These are phyloP conservation scores for Arctium lappa DNA, from an alignment of 129 eudicot genomes.

Conservation along the genomic window DNA sequence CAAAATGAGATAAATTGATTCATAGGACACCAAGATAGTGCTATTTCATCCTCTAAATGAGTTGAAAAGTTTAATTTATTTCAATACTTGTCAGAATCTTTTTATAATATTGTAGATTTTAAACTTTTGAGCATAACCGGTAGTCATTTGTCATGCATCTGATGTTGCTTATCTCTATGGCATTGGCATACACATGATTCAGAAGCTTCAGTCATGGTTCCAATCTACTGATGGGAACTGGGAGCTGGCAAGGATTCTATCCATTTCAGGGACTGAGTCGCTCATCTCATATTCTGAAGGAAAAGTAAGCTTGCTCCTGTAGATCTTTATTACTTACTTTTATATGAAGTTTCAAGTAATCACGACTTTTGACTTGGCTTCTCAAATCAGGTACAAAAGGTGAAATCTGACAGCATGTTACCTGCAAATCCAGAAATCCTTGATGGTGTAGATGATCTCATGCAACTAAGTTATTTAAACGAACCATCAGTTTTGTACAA, in stretches of 20 bases:
- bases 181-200: slow-evolving; percentile 33
- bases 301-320: slow-evolving; percentile 51
- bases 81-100: neutral
- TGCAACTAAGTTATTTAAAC: slow-evolving; percentile 90
- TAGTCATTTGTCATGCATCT: slow-evolving; percentile 2
- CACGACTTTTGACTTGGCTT: slow-evolving; percentile 20
- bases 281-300: slow-evolving; percentile 65
- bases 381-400: slow-evolving; percentile 67
- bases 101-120: neutral
- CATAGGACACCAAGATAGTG: neutral
- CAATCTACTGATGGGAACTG: slow-evolving; percentile 90
- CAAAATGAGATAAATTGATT: neutral
- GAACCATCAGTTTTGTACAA: slow-evolving; percentile 92
- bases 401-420: slow-evolving; percentile 51
- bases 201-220: slow-evolving; percentile 89
- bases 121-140: slow-evolving; percentile 8
- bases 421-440: slow-evolving; percentile 98
- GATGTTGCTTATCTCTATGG: neutral
- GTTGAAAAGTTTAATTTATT: neutral
- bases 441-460: slow-evolving; percentile 97
- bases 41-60: neutral
- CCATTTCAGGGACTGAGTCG: slow-evolving; percentile 66
- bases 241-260: slow-evolving; percentile 79
- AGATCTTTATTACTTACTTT: neutral
- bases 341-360: neutral